Evolutionary conservation across 257 asterid species (phyloP), one percentile per base, ranked within the genome.

Genomic region (Nicotiana otophora): DNA sequence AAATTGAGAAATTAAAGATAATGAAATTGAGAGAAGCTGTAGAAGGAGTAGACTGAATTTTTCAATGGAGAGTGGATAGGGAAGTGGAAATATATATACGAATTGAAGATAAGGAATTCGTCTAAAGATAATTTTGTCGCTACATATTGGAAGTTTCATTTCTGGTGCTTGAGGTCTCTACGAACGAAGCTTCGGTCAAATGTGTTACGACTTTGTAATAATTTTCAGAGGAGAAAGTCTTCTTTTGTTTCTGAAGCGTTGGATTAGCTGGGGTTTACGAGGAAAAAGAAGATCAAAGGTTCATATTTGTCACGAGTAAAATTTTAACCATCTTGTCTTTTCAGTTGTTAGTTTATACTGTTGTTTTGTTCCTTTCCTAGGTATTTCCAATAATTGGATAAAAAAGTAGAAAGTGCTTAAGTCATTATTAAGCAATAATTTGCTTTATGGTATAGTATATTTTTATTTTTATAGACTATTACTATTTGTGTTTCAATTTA

Each of bases 141-240:
- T 46, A 5, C 1, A 20, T 42, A 46, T 8, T 20, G 23, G 78
- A 42, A 72, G 36, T 5, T 72, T 72, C 60, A 57, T 72, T 23
- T 42, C 12, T 72, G 60, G 36, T 42, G 36, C 60, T 42, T 42
- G 5, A 58, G 64, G 64, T 19, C 28, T 58, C 15, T 53, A 4
- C 5, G 20, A 48, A 74, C 4, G 79, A 74, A 74, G 79, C 26
- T 48, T 74, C 61, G 62, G 62, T 74, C 80, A 74, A 74, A 48
- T 14, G 15, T 10, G 10, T 0, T 33, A 72, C 48, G 36, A 72
- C 60, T 72, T 42, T 12, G 46, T 69, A 39, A 36, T 39, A 42
- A 11, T 20, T 48, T 74, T 48, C 42, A 46, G 4, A 48, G 15
- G 62, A 74, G 7, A 48, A 20, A 19, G 80, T 74, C 80, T 74